phyloP scores from a whole-genome alignment of 1,284 basidiomycete species.

The Gymnopus androsaceus region DNA sequence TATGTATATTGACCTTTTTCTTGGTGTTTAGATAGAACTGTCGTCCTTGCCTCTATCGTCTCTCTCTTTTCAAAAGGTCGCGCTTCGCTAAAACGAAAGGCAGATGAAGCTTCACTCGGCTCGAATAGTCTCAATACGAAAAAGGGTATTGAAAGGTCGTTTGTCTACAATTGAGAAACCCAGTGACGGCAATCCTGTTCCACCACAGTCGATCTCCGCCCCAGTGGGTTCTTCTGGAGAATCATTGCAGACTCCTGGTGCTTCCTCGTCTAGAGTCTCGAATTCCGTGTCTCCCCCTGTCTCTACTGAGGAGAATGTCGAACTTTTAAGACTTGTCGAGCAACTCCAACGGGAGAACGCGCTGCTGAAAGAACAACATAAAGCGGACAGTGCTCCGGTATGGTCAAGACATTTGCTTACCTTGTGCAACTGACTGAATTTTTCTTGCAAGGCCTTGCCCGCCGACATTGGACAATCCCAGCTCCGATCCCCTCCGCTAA shows the following conservation, averaged over 20 bases:
- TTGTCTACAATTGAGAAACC: not conserved
- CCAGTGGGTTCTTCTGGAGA: not conserved
- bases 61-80: not conserved
- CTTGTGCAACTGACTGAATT: too few species aligned
- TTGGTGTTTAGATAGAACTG: too few species aligned
- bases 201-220: not conserved
- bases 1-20: too few species aligned
- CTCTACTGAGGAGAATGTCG: too few species aligned
- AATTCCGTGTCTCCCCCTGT: too few species aligned
- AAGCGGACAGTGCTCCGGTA: too few species aligned
- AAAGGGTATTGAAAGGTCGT: constrained; percentile 3
- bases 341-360: too few species aligned
- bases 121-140: not conserved
- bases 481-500: constrained; percentile 4
- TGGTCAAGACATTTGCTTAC: too few species aligned
- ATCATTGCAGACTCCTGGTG: not conserved
- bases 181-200: not conserved
- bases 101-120: too few species aligned
- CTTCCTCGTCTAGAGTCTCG: not conserved
- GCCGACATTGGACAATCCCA: not conserved
- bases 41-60: not conserved
- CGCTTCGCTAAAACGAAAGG: not conserved
- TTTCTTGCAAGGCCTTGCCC: too few species aligned
- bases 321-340: too few species aligned
- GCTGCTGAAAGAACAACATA: too few species aligned